Base-by-base conservation (phyloP, 257 asterid genomes). In the Nicotiana obtusifolia region DNA sequence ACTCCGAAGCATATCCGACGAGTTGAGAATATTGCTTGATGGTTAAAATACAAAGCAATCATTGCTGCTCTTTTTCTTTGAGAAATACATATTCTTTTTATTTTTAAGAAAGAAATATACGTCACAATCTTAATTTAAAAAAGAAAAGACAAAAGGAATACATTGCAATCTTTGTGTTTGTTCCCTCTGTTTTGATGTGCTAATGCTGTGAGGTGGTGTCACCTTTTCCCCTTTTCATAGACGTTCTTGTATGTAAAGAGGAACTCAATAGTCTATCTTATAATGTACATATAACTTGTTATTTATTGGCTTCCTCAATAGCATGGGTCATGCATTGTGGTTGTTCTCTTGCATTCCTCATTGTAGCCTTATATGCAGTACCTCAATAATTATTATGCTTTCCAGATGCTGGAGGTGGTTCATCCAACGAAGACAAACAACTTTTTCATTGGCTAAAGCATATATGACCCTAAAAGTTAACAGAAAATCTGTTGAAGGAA, bases 351-450 rank as follows among this genome's bases (percentile, higher is more conserved):
- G 44, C 17, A 24, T 4, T 67, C 24, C 62, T 24, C 44, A 75
- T 16, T 15, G 62, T 75, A 49, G 80, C 62, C 16, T 10, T 71
- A 20, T 41, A 41, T 41, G 78, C 30, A n/a, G 19, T 41, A 24
- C 22, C 35, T 76, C 56, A 66, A 66, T 76, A 37, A 41, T 11
- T 66, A 68, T 26, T 41, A 24, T 60, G 20, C 26, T 69, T 41
- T 67, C 7, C 75, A 83, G 83, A 81, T 83, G 86, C 82, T 83
- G 86, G 86, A 79, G 52, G 68, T 81, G 10, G 73, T 83, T 83
- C 37, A 59, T 79, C 56, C 76, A 22, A 61, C 83, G 17, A 59
- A 83, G 80, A 79, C 67, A 37, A 67, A 83, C 86, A 22, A 79
- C 81, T 13, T 60, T 37, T 56, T 67, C 81, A 31, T 59, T 83